Percentiles rank a stretch among this genome's conserved stretches.
Evolutionary conservation across 306 rosid species (phyloP).

Genomic region (Glycine soja): DNA sequence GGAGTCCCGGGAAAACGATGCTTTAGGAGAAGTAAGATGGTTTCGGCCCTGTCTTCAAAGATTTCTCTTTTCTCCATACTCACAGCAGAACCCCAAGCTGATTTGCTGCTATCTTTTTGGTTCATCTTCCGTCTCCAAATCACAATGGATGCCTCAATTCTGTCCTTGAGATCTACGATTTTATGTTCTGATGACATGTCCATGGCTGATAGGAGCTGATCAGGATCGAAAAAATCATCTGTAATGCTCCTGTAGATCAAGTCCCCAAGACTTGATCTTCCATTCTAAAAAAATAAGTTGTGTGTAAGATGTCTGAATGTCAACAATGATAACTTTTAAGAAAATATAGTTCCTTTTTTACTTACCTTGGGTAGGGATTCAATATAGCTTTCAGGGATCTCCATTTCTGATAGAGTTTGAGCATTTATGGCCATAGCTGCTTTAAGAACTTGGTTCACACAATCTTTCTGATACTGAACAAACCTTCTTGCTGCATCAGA

Average conservation of each 20-base stretch:
- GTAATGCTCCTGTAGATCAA: constrained; percentile 78
- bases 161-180: constrained; percentile 87
- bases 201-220: constrained; percentile 72
- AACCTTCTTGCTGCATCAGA: constrained; percentile 85
- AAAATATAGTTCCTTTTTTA: background rate
- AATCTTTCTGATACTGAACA: constrained; percentile 90
- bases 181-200: constrained; percentile 96
- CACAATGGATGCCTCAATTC: constrained; percentile 94
- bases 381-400: constrained; percentile 90
- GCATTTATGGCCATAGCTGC: constrained; percentile 99
- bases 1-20: constrained; percentile 94
- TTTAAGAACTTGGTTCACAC: constrained; percentile 97
- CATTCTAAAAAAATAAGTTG: constrained; percentile 61
- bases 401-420: constrained; percentile 92
- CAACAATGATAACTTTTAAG: background rate
- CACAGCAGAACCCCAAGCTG: constrained; percentile 95
- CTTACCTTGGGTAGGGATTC: constrained; percentile 94
- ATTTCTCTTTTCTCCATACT: constrained; percentile 94
- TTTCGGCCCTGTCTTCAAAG: constrained; percentile 97
- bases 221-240: constrained; percentile 90
- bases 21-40: constrained; percentile 82
- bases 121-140: constrained; percentile 96
- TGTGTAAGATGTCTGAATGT: background rate
- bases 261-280: constrained; percentile 97
- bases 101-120: constrained; percentile 85